These are phyloP conservation scores for Microcos paniculata DNA, from an alignment of 345 rosid genomes.

Conservation along the genomic window DNA sequence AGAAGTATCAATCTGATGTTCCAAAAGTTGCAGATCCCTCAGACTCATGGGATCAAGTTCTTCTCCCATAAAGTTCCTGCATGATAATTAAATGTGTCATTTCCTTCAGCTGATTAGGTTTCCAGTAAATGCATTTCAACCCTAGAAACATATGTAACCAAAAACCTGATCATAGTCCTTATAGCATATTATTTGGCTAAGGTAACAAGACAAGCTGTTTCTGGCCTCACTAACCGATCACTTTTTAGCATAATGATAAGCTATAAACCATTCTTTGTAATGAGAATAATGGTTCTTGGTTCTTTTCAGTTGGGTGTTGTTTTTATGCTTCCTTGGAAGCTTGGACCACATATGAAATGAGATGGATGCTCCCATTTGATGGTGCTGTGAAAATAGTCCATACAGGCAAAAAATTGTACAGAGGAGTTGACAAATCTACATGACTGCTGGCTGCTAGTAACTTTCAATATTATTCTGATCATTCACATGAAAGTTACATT, in stretches of 20 bases:
- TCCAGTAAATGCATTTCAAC: not conserved
- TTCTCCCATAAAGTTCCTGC: constrained; percentile 66
- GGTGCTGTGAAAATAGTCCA: not conserved
- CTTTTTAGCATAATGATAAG: not conserved
- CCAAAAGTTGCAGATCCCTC: constrained; percentile 73
- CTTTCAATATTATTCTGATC: not conserved
- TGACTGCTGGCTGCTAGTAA: constrained; percentile 34
- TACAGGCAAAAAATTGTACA: not conserved
- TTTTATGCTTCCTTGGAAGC: too few relatives aligned
- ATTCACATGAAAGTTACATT: not conserved
- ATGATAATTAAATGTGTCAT: not conserved
- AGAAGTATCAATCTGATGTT: constrained; percentile 76
- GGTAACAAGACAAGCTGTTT: not conserved
- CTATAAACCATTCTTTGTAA: not conserved
- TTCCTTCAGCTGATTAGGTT: not conserved
- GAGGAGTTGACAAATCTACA: constrained; percentile 28
- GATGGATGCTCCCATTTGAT: not conserved
- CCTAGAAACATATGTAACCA: not conserved
- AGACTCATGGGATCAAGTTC: constrained; percentile 58
- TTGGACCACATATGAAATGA: not conserved
- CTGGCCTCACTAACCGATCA: not conserved
- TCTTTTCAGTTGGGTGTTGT: too few relatives aligned
- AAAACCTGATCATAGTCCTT: not conserved
- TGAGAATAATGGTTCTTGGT: not conserved
- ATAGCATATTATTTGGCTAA: not conserved